phyloP scores from a whole-genome alignment of 768 basidiomycete species.

The Tylopilus balloui region DNA sequence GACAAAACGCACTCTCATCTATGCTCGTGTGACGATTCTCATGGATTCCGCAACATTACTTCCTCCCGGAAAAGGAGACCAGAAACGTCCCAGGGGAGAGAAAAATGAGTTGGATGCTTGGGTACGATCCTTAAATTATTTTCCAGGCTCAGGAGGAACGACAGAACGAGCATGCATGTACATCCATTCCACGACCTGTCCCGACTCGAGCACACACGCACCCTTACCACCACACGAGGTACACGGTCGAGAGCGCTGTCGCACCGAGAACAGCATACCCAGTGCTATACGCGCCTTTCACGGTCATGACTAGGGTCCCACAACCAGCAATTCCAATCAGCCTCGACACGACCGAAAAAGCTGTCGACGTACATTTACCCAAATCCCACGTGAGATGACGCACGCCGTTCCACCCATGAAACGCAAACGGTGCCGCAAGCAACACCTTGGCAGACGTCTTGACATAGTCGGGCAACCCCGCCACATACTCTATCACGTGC shows the following conservation, averaged over 20 bases:
- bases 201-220: constrained; percentile 32
- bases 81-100: too few relatives aligned
- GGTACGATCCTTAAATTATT: too few relatives aligned
- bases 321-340: not conserved
- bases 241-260: constrained; percentile 70
- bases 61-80: too few relatives aligned
- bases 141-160: not conserved
- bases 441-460: constrained; percentile 75
- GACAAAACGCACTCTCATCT: too few relatives aligned
- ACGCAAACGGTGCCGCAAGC: constrained; percentile 84
- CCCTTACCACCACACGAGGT: constrained; percentile 38
- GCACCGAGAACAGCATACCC: constrained; percentile 84
- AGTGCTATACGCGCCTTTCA: constrained; percentile 75
- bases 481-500: constrained; percentile 68
- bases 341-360: not conserved
- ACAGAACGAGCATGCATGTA: not conserved
- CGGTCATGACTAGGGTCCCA: constrained; percentile 56
- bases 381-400: constrained; percentile 90
- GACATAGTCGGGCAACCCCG: constrained; percentile 66
- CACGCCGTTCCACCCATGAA: constrained; percentile 86
- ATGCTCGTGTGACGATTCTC: too few relatives aligned
- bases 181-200: constrained; percentile 21
- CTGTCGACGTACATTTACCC: constrained; percentile 67
- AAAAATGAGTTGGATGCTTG: too few relatives aligned
- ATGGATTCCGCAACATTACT: too few relatives aligned